Conservation (phyloP, 371 early-diverging fungal genomes). For the Smittium culicis region DNA sequence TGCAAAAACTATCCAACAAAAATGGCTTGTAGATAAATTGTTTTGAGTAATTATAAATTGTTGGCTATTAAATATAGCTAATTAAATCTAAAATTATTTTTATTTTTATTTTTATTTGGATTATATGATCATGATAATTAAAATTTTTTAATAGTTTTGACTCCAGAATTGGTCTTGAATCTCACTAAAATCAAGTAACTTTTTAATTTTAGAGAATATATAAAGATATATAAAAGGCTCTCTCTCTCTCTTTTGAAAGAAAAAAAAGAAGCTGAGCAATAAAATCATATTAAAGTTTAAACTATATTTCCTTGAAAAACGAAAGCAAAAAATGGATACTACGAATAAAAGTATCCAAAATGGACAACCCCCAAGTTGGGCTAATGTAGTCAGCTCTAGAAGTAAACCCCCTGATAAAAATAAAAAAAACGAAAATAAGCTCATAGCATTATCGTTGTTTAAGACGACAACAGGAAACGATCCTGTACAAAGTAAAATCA, state of each 20-base stretch:
- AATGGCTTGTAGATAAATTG: no score
- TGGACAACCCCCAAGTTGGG: background rate
- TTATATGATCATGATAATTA: no score
- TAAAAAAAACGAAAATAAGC: background rate
- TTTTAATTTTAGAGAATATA: no score
- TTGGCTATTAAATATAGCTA: no score
- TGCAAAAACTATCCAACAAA: no score
- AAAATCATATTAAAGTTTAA: background rate
- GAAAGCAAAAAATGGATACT: background rate
- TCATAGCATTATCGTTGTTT: background rate
- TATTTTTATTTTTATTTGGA: no score
- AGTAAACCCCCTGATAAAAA: background rate
- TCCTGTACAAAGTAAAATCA: background rate
- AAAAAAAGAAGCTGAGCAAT: background rate
- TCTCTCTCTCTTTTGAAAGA: background rate
- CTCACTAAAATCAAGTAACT: no score
- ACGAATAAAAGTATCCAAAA: background rate
- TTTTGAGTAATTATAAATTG: no score
- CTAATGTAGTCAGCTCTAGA: background rate
- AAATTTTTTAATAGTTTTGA: no score
- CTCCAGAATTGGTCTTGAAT: no score
- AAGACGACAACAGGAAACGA: background rate
- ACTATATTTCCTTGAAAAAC: background rate
- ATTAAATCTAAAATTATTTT: no score
- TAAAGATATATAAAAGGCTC: no score